A percentile compares a stretch with the other conserved stretches of the same genome.
Evolutionary conservation across 345 rosid species (phyloP).

Genomic region (Camelina laxa): DNA sequence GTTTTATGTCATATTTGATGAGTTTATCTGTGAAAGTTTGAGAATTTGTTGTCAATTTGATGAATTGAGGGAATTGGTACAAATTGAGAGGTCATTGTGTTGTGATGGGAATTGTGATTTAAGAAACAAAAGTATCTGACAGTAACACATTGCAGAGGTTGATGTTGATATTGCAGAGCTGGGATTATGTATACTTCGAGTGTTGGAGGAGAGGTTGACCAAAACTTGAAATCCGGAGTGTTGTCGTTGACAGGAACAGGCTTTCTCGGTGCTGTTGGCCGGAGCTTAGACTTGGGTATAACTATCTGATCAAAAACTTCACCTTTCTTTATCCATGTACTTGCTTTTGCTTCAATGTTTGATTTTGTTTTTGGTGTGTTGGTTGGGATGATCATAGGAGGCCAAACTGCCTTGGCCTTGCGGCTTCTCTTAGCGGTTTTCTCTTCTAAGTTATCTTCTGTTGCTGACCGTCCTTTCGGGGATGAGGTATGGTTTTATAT

Average conservation of each 20-base stretch:
- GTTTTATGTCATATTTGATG: constrained; percentile 2
- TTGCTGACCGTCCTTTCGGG: constrained; percentile 74
- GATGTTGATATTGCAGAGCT: constrained; percentile 68
- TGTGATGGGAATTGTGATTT: constrained; percentile 5
- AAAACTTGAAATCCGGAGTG: constrained; percentile 55
- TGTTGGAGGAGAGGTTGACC: constrained; percentile 54
- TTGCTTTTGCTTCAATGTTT: neutral
- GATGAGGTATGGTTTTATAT: constrained; percentile 62
- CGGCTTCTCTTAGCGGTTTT: constrained; percentile 80
- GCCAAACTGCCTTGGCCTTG: constrained; percentile 85
- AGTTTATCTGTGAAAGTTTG: neutral
- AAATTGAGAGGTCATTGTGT: neutral
- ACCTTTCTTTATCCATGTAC: neutral
- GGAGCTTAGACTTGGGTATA: constrained; percentile 81
- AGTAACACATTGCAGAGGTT: constrained; percentile 59
- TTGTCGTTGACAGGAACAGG: constrained; percentile 83
- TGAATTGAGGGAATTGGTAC: neutral
- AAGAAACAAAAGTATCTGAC: constrained; percentile 39
- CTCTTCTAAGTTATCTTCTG: constrained; percentile 81
- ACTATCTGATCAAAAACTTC: constrained; percentile 14
- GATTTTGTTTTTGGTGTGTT: neutral
- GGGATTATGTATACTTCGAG: constrained; percentile 82
- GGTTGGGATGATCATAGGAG: constrained; percentile 54
- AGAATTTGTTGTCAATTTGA: constrained; percentile 3
- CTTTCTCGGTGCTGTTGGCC: constrained; percentile 82